phyloP scores from a whole-genome alignment of 495 filamentous ascomycete genomes.

The Halenospora varia region DNA sequence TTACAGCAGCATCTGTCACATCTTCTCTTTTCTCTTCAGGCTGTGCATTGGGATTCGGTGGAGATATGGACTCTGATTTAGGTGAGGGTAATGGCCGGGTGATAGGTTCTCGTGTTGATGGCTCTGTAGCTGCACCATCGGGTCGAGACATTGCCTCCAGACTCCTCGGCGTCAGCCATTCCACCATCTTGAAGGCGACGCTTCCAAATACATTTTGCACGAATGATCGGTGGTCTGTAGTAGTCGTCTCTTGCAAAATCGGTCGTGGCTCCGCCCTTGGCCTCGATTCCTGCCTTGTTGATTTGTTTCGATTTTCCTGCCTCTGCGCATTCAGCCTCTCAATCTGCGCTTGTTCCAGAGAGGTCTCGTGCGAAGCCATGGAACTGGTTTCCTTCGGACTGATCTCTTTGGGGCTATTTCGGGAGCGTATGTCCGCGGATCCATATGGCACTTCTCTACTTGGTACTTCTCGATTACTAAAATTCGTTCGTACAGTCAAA shows the following conservation, averaged over 20 bases:
- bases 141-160: conserved; percentile 11
- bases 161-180: conserved; percentile 61
- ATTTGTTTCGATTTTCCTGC: neutral
- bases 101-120: neutral
- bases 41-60: neutral
- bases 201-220: conserved; percentile 80
- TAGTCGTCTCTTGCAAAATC: conserved; percentile 31
- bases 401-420: too few species aligned
- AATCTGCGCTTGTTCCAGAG: neutral
- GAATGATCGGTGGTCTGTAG: conserved; percentile 80
- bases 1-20: neutral
- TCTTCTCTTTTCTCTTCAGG: neutral
- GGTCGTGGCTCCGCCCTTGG: neutral
- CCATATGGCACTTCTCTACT: neutral
- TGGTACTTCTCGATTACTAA: neutral
- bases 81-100: neutral
- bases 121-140: neutral
- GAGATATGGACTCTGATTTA: neutral
- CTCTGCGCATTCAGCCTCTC: neutral
- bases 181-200: conserved; percentile 70
- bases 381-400: too few species aligned
- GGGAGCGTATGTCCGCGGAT: neutral
- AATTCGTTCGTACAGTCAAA: neutral
- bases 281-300: neutral
- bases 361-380: too few species aligned